Base-by-base conservation (phyloP, 768 basidiomycete species). In the Ramaria sp. region DNA sequence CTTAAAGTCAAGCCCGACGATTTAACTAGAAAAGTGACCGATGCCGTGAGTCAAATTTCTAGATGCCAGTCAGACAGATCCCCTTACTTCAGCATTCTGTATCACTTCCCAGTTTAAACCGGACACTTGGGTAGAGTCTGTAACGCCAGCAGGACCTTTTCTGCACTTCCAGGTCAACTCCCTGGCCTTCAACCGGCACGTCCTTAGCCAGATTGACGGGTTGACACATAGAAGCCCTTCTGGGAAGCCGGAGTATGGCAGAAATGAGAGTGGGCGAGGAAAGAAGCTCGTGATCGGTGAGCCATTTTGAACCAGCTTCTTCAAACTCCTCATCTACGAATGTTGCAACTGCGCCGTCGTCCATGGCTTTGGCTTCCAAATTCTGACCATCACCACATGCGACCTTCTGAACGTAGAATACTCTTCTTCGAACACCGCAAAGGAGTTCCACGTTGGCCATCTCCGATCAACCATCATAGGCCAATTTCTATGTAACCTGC, bases 401-500 rank as follows among this genome's bases (percentile, higher is more conserved):
- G 33, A 5, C 33, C 5, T 34, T 34, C 12, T 53, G 17, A 45
- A n/a, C 46, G 61, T 70, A 64, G 95, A 98, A 70, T 98, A 90
- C 70, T 96, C 92, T 1, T 91, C 89, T 1, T 93, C 94, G 15
- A 98, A 99, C 67, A 97, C 97, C 63, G 95, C 95, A 19, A 99
- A 99, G 68, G 86, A 87, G 4, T 98, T 98, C 81, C 95, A 99
- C 63, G 93, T 96, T 53, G 96, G 95, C 13, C 95, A 98, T 70
- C 72, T 98, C 59, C 81, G 95, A 39, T 93, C 91, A 54, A 99
- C 95, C n/a, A 99, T 99, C 69, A 95, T 98, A 66, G 95, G 95
- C n/a, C 86, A 90, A 0, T 96, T 96, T 74, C 70, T 97, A 58
- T 75, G 81, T 10, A 97, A 97, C 71, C 64, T 97, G 42, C 95